Base-by-base conservation (phyloP, 1,139 yeast genomes). In the Keqinozyma sinolaborantium region DNA sequence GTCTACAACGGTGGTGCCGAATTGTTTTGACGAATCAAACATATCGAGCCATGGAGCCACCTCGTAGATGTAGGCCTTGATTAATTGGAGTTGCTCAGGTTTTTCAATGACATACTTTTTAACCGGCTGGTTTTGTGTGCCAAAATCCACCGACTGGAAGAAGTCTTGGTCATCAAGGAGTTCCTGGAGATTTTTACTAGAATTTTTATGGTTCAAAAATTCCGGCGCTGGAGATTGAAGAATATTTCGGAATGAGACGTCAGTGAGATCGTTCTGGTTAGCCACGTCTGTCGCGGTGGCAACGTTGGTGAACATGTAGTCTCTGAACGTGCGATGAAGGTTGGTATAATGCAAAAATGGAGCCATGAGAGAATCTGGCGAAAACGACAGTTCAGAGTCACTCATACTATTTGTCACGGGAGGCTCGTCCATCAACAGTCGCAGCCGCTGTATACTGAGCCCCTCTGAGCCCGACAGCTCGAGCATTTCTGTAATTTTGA, bases 41-140 rank as follows among this genome's bases (percentile, higher is more conserved):
- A 59, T 56, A 31, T 59, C 65, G 12, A 59, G 40, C 61, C 64
- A 54, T 1, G 58, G 58, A 2, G 64, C 64, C 10, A 59, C 54
- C 30, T 56, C 58, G 29, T 56, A 55, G 2, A 59, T 32, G 32
- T 51, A 59, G 20, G 46, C 51, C 30, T 54, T 48, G 32, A 51
- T 35, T 15, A 59, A 39, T 7, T 33, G 21, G 20, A 52, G 39
- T 36, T 50, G 48, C 29, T 57, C 60, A 2, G 26, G 32, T 9
- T 42, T 36, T 16, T 31, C 32, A 9, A 39, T 10, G 9, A 14
- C 14, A 11, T n/a, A n/a, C 23, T 18, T 28, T n/a, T 12, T 15
- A 6, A 15, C 12, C n/a, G 13, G n/a, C 8, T 10, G 29, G 9
- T 10, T 21, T 24, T 23, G 18, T 16, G 12, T 20, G 28, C 19